Base-by-base conservation (phyloP, 2,329 filamentous ascomycete genomes). In the Aureobasidium subglaciale region DNA sequence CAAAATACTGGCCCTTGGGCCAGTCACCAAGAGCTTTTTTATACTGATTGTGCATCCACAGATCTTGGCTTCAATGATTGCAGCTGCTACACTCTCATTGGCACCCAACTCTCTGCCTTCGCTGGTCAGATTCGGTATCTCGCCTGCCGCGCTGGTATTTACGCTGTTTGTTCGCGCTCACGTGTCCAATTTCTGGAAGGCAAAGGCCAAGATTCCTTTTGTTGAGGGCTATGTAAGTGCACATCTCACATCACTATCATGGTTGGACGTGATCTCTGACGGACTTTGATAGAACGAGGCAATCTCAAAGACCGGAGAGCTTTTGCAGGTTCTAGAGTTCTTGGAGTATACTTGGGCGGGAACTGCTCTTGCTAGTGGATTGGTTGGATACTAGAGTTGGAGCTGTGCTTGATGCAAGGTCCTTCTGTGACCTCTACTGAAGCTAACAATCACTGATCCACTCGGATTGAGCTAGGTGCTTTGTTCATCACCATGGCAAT, bases 271-370 rank as follows among this genome's bases (percentile, higher is more conserved):
- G 55, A 35, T 58, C 62, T 9, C 50, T 54, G 38, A 54, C 22
- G 13, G 2, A n/a, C 24, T 3, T n/a, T n/a, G n/a, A n/a, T 68
- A 70, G 59, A 71, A 70, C 49, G 65, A 67, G 32, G 69, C 68
- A 16, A 64, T 68, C 56, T 57, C 56, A 13, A 60, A 61, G 56
- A 71, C 68, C 3, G 62, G 67, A 50, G 58, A 64, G 24, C 24
- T 71, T 56, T 56, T 69, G 49, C 53, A 66, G 41, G 58, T 64
- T 22, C 59, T 71, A 46, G 61, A 67, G 59, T 69, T 62, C 50
- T 43, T 71, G 54, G 65, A 70, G 59, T 69, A 66, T 45, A 64
- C 63, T 45, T 71, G 69, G 69, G 64, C 68, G 6, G 57, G 62
- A 22, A 64, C 63, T 18, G 64, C 60, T 22, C 61, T 69, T 35